A percentile compares a stretch with the other conserved stretches of the same genome.
phyloP scores from a whole-genome alignment of 306 rosid species.

The Vigna reflexopilosa region DNA sequence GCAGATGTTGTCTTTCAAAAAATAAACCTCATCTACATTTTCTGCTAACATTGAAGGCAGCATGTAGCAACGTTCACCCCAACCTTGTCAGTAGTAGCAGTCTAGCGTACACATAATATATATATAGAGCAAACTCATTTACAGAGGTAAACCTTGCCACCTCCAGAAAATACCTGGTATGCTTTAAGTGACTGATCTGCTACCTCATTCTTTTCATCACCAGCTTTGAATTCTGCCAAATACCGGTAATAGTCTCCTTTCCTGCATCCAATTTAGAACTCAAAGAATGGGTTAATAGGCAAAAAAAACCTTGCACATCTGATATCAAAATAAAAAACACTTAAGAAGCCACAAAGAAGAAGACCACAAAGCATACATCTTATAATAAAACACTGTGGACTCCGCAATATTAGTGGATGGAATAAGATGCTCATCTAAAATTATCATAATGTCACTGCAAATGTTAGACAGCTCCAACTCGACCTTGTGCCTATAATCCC shows the following conservation, averaged over 20 bases:
- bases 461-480: constrained; percentile 55
- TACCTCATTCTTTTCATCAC: constrained; percentile 51
- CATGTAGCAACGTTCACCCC: constrained; percentile 18
- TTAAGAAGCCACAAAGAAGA: constrained; percentile 1
- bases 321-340: not conserved
- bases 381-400: constrained; percentile 53
- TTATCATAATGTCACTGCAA: constrained; percentile 57
- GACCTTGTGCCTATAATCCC: constrained; percentile 49
- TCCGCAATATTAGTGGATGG: constrained; percentile 51
- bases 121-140: constrained; percentile 8
- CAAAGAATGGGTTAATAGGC: not conserved
- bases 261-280: constrained; percentile 48
- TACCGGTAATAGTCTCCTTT: constrained; percentile 55
- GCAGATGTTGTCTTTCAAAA: constrained; percentile 6
- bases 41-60: constrained; percentile 6
- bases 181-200: constrained; percentile 57
- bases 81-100: not conserved
- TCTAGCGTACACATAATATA: not conserved
- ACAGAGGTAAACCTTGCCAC: constrained; percentile 4
- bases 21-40: constrained; percentile 29
- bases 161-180: constrained; percentile 48
- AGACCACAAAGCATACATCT: constrained; percentile 48
- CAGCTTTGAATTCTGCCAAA: constrained; percentile 52
- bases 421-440: constrained; percentile 60
- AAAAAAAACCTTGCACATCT: not conserved